Base-by-base conservation (phyloP, 805 yeast species). In the Komagataella mondaviorum region DNA sequence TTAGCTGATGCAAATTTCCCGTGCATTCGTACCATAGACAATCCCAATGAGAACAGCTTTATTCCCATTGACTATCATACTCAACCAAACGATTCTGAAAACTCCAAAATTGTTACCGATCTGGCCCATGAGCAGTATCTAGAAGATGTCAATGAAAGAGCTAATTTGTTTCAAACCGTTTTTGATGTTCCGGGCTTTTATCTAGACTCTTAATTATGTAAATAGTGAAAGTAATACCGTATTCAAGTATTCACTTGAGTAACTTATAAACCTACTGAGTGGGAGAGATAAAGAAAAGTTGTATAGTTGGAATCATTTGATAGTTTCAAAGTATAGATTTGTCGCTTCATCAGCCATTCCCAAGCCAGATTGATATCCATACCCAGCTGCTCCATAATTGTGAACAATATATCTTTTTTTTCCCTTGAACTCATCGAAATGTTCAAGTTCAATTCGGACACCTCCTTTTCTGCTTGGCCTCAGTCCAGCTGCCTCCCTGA, bases 391-490 rank as follows among this genome's bases (percentile, higher is more conserved):
- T 47, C 93, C 93, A 58, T 83, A 83, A 63, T 83, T 81, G 60
- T 87, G 95, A 20, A 87, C 70, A 16, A 83, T 59, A 1, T 71
- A 52, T 17, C 24, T 45, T n/a, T 23, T 23, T 22, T 45, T n/a
- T 16, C 47, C 47, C 51, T 69, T 67, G 2, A 73, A 77, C 20
- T 66, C 68, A 8, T 64, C 68, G 12, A 67, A 65, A 3, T 51
- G 53, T 57, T 82, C 85, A 46, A 64, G 62, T 60, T 84, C 93
- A 46, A 87, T 76, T 50, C 95, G 71, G 5, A 77, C 80, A 4
- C 95, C 95, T 12, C 90, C 93, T 45, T 76, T 72, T 60, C 95
- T 74, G 44, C 82, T 71, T 5, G 95, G 96, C 55, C 96, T 74
- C 47, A 85, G 69, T 0, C 95, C 95, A 6, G 89, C 81, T 1